Percentiles rank a stretch among this genome's conserved stretches.
Evolutionary conservation across 2,329 filamentous ascomycete species (phyloP).

Genomic region (Aspergillus bombycis): DNA sequence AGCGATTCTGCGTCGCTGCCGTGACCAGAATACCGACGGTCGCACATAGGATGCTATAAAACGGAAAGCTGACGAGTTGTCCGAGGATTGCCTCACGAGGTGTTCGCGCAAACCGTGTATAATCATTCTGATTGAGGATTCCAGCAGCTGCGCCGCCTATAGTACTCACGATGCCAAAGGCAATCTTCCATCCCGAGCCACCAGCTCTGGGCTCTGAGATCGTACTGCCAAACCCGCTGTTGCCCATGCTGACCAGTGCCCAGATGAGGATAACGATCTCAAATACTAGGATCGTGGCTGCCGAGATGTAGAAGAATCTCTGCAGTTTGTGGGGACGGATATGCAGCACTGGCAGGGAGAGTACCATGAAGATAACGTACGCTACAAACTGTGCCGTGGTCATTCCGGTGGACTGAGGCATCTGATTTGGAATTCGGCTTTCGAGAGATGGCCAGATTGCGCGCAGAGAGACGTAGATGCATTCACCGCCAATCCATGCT

Average conservation of each 20-base stretch:
- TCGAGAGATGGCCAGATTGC: constrained; percentile 52
- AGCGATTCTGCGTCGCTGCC: constrained; percentile 32
- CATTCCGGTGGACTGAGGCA: constrained; percentile 47
- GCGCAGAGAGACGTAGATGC: constrained; percentile 50
- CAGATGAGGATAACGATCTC: constrained; percentile 49
- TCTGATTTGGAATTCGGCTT: constrained; percentile 46
- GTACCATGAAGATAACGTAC: constrained; percentile 50
- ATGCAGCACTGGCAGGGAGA: constrained; percentile 50
- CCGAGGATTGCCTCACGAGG: constrained; percentile 28
- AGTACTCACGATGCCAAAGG: constrained; percentile 33
- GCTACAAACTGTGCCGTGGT: constrained; percentile 50
- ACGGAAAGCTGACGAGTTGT: constrained; percentile 26
- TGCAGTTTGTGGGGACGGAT: constrained; percentile 50
- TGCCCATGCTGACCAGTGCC: constrained; percentile 50
- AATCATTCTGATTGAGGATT: constrained; percentile 38
- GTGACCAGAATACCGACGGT: constrained; percentile 35
- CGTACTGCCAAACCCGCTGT: constrained; percentile 39
- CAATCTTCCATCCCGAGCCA: constrained; percentile 27
- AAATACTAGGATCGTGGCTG: constrained; percentile 46
- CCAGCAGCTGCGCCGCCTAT: constrained; percentile 37
- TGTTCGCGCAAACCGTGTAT: constrained; percentile 30
- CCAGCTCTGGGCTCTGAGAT: background rate
- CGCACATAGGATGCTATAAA: constrained; percentile 26
- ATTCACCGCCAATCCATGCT: constrained; percentile 53
- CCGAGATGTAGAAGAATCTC: constrained; percentile 47